Conservation (phyloP, 345 rosid species). For the Populus simonii region DNA sequence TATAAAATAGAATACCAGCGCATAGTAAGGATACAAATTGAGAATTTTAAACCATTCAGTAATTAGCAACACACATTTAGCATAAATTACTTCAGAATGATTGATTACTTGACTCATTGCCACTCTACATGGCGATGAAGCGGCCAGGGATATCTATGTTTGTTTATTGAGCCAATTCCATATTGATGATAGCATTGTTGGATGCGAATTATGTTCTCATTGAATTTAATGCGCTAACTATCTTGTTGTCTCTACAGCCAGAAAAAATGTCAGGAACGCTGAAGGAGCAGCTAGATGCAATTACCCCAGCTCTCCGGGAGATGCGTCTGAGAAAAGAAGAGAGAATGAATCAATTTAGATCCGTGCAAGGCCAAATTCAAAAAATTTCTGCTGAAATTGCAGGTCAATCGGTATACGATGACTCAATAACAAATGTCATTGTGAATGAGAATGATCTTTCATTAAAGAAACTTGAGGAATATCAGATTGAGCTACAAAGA, state of each 20-base stretch:
- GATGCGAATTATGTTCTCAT: background rate
- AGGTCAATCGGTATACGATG: constrained; percentile 72
- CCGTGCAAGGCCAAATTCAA: constrained; percentile 78
- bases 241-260: constrained; percentile 48
- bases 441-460: constrained; percentile 87
- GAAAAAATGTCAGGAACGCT: constrained; percentile 84
- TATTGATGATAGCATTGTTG: background rate
- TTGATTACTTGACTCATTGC: background rate
- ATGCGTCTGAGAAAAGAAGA: constrained; percentile 86
- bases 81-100: background rate
- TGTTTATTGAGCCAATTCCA: background rate
- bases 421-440: constrained; percentile 47
- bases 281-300: constrained; percentile 84
- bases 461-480: constrained; percentile 83
- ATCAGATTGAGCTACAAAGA: constrained; percentile 74
- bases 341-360: constrained; percentile 66
- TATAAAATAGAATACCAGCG: background rate
- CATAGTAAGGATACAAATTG: background rate
- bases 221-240: background rate
- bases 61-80: background rate
- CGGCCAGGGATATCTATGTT: background rate
- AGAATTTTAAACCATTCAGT: background rate
- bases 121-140: background rate
- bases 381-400: constrained; percentile 84
- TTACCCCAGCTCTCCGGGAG: constrained; percentile 82